Evolutionary conservation across 2,329 filamentous ascomycete species (phyloP).

Genomic region (Scortechinia acanthostroma): DNA sequence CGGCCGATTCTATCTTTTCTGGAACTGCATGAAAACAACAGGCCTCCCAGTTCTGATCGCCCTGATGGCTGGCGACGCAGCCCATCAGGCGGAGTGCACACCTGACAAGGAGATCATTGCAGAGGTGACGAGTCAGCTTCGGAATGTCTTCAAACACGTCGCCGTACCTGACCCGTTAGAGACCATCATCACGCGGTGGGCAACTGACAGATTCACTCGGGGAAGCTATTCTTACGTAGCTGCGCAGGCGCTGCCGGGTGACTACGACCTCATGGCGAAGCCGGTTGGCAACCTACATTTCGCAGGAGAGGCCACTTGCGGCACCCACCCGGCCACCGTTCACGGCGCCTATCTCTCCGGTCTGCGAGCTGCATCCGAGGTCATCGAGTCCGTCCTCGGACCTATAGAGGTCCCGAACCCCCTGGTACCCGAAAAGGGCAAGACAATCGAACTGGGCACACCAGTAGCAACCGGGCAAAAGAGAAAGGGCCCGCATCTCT

Average conservation of each 20-base stretch:
- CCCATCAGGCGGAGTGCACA: conserved; percentile 51
- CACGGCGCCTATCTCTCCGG: conserved; percentile 65
- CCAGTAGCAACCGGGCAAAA: conserved; percentile 7
- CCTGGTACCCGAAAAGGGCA: conserved; percentile 38
- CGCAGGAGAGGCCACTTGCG: conserved; percentile 64
- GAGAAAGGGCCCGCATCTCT: background rate
- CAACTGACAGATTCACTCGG: conserved; percentile 52
- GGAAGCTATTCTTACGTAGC: conserved; percentile 65
- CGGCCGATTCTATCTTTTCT: conserved; percentile 63
- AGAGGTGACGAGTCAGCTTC: conserved; percentile 52
- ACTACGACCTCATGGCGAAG: conserved; percentile 61
- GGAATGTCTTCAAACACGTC: conserved; percentile 22
- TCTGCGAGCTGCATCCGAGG: conserved; percentile 54
- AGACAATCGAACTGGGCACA: conserved; percentile 8
- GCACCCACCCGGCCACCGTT: conserved; percentile 63
- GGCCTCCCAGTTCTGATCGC: conserved; percentile 61
- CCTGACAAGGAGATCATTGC: conserved; percentile 44
- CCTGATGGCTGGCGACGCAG: conserved; percentile 63
- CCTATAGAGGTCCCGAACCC: conserved; percentile 47
- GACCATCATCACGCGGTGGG: conserved; percentile 62
- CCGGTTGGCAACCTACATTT: conserved; percentile 53
- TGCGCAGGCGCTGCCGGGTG: conserved; percentile 47
- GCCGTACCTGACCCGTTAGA: conserved; percentile 50
- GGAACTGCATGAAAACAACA: conserved; percentile 63
- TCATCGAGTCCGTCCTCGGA: conserved; percentile 50